Percentiles rank a stretch among this genome's conserved stretches.
phyloP scores from a whole-genome alignment of 257 asterid genomes.

The Nicotiana paniculata region DNA sequence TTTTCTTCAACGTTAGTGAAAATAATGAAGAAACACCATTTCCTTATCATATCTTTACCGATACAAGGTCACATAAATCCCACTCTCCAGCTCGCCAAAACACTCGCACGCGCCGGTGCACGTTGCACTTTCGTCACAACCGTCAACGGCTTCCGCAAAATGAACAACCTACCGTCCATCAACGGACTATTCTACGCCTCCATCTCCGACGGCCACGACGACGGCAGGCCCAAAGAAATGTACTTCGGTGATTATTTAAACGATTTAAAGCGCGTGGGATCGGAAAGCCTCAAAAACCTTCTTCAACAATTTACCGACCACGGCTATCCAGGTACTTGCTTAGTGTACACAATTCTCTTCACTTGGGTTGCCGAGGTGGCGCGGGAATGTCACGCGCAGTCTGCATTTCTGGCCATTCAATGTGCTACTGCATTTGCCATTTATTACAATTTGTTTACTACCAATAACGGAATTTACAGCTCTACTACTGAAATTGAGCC shows the following conservation, averaged over 20 bases:
- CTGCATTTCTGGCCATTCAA: conserved; percentile 60
- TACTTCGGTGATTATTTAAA: conserved; percentile 16
- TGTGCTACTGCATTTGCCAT: conserved; percentile 48
- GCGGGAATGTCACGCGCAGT: conserved; percentile 36
- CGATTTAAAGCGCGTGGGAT: conserved; percentile 26
- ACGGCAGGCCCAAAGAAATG: conserved; percentile 20
- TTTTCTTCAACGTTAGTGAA: not conserved
- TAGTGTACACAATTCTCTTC: conserved; percentile 46
- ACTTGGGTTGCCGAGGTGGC: conserved; percentile 55
- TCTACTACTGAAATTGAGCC: not conserved
- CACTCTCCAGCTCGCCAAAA: conserved; percentile 46
- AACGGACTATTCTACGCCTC: conserved; percentile 32
- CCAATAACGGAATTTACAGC: conserved; percentile 21
- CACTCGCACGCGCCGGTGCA: conserved; percentile 34
- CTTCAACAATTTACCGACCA: conserved; percentile 9
- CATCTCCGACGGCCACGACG: conserved; percentile 54
- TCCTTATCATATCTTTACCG: conserved; percentile 42
- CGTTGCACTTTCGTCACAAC: conserved; percentile 49
- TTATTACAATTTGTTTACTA: conserved; percentile 53
- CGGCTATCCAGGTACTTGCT: conserved; percentile 38
- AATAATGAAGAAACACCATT: conserved; percentile 31
- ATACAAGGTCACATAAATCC: conserved; percentile 77
- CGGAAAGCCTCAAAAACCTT: conserved; percentile 18
- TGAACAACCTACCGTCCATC: conserved; percentile 10
- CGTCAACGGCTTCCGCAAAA: conserved; percentile 28